Conservation (phyloP, 108 stramenopile genomes). For the Skeletonema costatum region DNA sequence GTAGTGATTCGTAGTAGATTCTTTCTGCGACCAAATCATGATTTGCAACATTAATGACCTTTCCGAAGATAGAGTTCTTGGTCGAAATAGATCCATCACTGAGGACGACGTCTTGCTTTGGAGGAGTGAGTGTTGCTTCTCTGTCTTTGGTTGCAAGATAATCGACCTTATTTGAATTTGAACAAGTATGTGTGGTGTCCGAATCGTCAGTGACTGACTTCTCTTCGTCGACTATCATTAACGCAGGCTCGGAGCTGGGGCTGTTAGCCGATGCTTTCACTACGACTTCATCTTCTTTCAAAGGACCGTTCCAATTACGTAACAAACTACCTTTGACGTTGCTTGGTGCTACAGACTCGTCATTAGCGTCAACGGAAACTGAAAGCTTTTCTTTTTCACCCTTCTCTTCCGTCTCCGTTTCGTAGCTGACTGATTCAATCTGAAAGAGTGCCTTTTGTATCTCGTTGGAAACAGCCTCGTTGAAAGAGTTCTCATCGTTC, state of each 20-base stretch:
- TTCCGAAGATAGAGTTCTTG: conserved; percentile 38
- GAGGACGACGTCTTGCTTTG: conserved; percentile 25
- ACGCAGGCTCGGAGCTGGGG: not conserved
- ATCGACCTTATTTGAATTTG: conserved; percentile 14
- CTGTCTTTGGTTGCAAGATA: conserved; percentile 9
- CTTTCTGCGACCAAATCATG: conserved; percentile 31
- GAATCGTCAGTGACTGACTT: conserved; percentile 1
- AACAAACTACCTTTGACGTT: not conserved
- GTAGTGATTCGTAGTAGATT: conserved; percentile 41
- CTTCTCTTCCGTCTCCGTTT: not conserved
- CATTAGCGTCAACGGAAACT: not conserved
- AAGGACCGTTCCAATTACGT: not conserved
- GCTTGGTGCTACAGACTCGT: not conserved
- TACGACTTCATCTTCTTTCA: not conserved
- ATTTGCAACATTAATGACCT: conserved; percentile 26
- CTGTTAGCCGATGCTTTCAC: not conserved
- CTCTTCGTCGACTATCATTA: not conserved
- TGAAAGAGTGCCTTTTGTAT: conserved; percentile 18
- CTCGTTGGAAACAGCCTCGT: conserved; percentile 1
- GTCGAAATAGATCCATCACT: conserved; percentile 44
- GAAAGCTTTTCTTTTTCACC: not conserved
- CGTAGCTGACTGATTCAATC: conserved; percentile 11
- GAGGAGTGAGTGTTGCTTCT: conserved; percentile 7
- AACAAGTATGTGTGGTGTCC: conserved; percentile 1
- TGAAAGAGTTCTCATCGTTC: not conserved